phyloP scores from a whole-genome alignment of 805 yeast species.

The Ogataea ramenticola region DNA sequence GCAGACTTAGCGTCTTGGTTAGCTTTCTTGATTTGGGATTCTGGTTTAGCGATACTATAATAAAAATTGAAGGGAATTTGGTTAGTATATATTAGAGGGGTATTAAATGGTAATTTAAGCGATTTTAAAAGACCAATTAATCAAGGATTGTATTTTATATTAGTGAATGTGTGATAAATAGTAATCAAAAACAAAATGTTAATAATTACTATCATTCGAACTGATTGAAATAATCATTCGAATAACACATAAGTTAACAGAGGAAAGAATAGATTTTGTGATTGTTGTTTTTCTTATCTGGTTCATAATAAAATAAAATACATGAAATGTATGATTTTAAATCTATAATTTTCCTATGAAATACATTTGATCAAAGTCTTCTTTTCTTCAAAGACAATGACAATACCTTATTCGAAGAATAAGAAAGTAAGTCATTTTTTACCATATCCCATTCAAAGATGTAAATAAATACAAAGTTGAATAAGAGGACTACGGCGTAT shows the following conservation, averaged over 20 bases:
- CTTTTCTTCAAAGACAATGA: slow-evolving; percentile 7
- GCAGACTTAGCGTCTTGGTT: slow-evolving; percentile 72
- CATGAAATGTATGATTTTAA: slow-evolving; percentile 4
- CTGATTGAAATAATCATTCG: background rate
- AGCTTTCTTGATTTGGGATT: slow-evolving; percentile 77
- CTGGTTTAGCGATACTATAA: slow-evolving; percentile 59
- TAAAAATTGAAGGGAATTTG: slow-evolving; percentile 9
- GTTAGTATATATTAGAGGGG: background rate
- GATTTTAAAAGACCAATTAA: background rate
- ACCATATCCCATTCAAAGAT: slow-evolving; percentile 15
- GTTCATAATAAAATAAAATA: background rate
- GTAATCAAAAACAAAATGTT: background rate
- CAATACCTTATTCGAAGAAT: slow-evolving; percentile 19
- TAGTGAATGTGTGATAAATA: no score
- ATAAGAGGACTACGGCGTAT: slow-evolving; percentile 19
- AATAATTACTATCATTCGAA: background rate
- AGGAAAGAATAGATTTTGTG: slow-evolving; percentile 4
- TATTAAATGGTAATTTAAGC: background rate
- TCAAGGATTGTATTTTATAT: no score
- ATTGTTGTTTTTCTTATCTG: background rate
- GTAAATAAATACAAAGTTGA: background rate
- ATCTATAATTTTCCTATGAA: slow-evolving; percentile 24
- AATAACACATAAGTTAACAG: background rate
- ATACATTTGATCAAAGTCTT: slow-evolving; percentile 22
- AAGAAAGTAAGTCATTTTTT: slow-evolving; percentile 11